Base-by-base conservation (phyloP, 2,329 filamentous ascomycete species). In the Lecanoromycetidae sp. region DNA sequence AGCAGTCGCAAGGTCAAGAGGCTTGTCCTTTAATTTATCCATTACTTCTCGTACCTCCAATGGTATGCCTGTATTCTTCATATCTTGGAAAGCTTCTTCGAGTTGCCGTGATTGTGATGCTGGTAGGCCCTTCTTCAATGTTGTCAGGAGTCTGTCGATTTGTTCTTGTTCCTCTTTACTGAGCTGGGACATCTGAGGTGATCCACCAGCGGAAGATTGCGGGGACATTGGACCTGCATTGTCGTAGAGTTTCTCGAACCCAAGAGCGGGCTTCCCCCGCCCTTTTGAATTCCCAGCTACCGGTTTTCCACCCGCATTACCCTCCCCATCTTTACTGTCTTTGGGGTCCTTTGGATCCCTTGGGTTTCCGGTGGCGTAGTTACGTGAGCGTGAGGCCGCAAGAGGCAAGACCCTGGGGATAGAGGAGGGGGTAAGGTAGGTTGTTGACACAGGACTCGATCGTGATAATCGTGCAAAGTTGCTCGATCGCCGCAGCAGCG, bases 31-130 rank as follows among this genome's bases (percentile, higher is more conserved):
- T 57, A 68, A 66, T 54, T 71, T 71, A 42, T 77, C 70, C 62
- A 81, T 74, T 44, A 82, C 72, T 54, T 81, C 73, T 46, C 75
- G 73, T 15, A 87, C 65, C 59, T 87, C 84, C 19, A 66, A 57
- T 1, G 86, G 84, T 13, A 87, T 76, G 8, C 87, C 87, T 34
- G 79, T 71, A 51, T 72, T 71, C 65, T 80, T 77, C 51, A 90
- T 72, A 23, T 73, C 68, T 51, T 74, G 66, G n/a, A 84, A 65
- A 7, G 79, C 70, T 39, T 75, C 70, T 49, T 78, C 71, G 49
- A 87, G 19, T 72, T 66, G 15, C 42, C 76, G 64, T 32, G 70
- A 70, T 63, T 85, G 79, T n/a, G 71, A 70, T 46, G 72, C 68
- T 6, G 82, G 81, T 48, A 86, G 63, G 42, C 70, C 70, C 51